Conservation (phyloP, 176 grass and related monocot species). For the Carex myosuroides region DNA sequence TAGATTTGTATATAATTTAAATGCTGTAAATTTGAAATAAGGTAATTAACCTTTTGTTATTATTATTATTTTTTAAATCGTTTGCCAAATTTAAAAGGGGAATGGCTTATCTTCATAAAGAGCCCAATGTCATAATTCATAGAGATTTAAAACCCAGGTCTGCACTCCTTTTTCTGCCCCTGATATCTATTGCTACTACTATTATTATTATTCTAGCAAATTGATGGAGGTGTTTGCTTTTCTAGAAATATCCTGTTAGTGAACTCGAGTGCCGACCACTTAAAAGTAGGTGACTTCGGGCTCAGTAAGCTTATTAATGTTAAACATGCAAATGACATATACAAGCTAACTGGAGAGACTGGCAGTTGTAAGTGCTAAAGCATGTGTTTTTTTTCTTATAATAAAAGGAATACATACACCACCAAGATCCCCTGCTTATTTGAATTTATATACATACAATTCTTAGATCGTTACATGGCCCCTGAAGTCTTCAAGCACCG, state of each 20-base stretch:
- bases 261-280: constrained; percentile 85
- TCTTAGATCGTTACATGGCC: constrained; percentile 90
- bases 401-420: not conserved
- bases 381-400: constrained; percentile 14
- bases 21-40: not conserved
- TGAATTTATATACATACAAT: not conserved
- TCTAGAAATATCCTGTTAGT: constrained; percentile 95
- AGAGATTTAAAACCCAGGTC: constrained; percentile 97
- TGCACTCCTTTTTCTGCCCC: constrained; percentile 1
- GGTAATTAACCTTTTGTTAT: not conserved
- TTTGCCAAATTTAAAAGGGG: constrained; percentile 42
- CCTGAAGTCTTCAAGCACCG: constrained; percentile 99
- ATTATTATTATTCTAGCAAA: not conserved
- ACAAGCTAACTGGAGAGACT: constrained; percentile 97
- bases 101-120: constrained; percentile 98
- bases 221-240: constrained; percentile 25
- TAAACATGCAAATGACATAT: constrained; percentile 82
- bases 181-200: too few species aligned
- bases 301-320: constrained; percentile 96
- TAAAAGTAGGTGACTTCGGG: constrained; percentile 98
- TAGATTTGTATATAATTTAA: not conserved
- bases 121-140: constrained; percentile 98
- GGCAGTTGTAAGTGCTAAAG: constrained; percentile 77
- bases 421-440: not conserved
- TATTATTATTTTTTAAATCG: not conserved